Conservation (phyloP, 2,329 filamentous ascomycete genomes). For the Pseudocercospora vitis region DNA sequence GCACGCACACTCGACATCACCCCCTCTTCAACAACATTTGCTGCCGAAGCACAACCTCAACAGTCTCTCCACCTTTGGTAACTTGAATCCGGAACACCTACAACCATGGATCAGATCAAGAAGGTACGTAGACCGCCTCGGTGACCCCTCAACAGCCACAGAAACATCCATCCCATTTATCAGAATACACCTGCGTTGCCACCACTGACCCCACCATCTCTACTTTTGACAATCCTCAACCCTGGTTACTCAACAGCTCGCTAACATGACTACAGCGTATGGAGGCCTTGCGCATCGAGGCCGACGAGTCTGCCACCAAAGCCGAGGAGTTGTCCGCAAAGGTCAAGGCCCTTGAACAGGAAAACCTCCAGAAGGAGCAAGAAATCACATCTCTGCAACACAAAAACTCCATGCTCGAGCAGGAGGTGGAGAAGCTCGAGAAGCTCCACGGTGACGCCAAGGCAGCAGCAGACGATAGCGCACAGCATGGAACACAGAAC, state of each 20-base stretch:
- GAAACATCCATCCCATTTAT: constrained; percentile 20
- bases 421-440: constrained; percentile 92
- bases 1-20: not conserved
- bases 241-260: not conserved
- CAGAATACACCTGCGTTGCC: constrained; percentile 2
- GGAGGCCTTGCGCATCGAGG: constrained; percentile 90
- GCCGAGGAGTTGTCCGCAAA: constrained; percentile 83
- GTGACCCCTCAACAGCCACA: constrained; percentile 26
- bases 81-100: not conserved
- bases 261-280: constrained; percentile 67
- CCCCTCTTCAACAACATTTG: not conserved
- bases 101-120: constrained; percentile 46
- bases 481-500: constrained; percentile 82
- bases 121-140: constrained; percentile 38
- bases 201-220: constrained; percentile 1
- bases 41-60: not conserved
- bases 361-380: constrained; percentile 95
- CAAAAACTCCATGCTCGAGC: constrained; percentile 89
- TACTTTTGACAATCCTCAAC: not conserved
- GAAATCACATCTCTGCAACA: constrained; percentile 95
- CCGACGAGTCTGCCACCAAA: constrained; percentile 78
- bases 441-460: constrained; percentile 80
- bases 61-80: not conserved
- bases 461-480: constrained; percentile 77
- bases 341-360: constrained; percentile 89